Conservation (phyloP, 805 yeast species). For the Candida nanaspora region DNA sequence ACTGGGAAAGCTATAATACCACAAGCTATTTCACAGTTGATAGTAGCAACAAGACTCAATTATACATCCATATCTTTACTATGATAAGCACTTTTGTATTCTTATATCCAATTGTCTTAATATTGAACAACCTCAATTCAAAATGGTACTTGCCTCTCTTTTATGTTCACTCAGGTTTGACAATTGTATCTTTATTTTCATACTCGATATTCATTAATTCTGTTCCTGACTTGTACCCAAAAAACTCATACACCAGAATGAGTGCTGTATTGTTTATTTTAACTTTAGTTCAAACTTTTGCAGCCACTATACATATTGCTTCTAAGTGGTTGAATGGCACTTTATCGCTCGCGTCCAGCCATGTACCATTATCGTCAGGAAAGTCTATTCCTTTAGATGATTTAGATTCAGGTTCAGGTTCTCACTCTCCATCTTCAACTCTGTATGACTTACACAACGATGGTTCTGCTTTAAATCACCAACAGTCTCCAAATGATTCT, state of each 20-base stretch:
- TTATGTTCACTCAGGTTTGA: conserved; percentile 38
- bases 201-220: conserved; percentile 51
- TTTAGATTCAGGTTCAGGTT: conserved; percentile 4
- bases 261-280: conserved; percentile 51
- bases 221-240: conserved; percentile 67
- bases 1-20: conserved; percentile 75
- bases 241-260: conserved; percentile 65
- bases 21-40: conserved; percentile 62
- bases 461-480: conserved; percentile 3
- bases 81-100: conserved; percentile 39
- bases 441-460: conserved; percentile 23
- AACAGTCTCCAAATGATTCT: conserved; percentile 11
- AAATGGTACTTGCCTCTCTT: conserved; percentile 53
- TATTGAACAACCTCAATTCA: conserved; percentile 53
- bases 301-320: conserved; percentile 44
- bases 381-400: neutral
- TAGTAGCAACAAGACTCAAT: conserved; percentile 39
- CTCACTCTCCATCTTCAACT: conserved; percentile 28
- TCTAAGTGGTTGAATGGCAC: conserved; percentile 32
- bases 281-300: conserved; percentile 43
- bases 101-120: conserved; percentile 61
- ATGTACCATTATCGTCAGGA: neutral
- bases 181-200: conserved; percentile 43
- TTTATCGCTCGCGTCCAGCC: neutral
- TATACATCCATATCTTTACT: conserved; percentile 48